A percentile compares a stretch with the other conserved stretches of the same genome.
These are phyloP conservation scores for Exophiala sp. DNA, from an alignment of 2,329 filamentous ascomycete species.

Conservation along the genomic window DNA sequence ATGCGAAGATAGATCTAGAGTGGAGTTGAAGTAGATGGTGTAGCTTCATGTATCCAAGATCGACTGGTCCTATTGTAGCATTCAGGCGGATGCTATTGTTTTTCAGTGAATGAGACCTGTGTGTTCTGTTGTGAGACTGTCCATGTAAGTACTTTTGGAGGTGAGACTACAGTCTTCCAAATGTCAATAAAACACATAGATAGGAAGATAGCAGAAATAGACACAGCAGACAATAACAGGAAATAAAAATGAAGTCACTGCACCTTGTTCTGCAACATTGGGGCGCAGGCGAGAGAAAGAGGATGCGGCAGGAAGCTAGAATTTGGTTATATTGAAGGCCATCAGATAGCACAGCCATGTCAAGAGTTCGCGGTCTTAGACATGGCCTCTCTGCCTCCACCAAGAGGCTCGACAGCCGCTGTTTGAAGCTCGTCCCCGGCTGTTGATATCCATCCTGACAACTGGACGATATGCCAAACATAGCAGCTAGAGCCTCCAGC, in stretches of 20 bases:
- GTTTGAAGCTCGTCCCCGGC: constrained; percentile 13
- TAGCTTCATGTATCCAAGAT: not conserved
- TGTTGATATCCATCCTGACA: constrained; percentile 4
- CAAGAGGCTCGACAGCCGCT: not conserved
- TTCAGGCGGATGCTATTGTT: not conserved
- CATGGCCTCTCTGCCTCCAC: not conserved
- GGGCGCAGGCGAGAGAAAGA: not conserved
- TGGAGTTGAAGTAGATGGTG: no score
- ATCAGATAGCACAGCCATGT: not conserved
- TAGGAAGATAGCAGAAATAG: not conserved
- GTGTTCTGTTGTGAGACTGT: no score
- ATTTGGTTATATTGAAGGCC: not conserved
- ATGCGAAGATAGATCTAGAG: not conserved
- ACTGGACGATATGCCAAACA: constrained; percentile 5
- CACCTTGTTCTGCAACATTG: not conserved
- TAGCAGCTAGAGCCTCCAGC: not conserved
- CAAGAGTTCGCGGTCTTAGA: constrained; percentile 1
- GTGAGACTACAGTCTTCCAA: no score
- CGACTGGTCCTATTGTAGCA: not conserved
- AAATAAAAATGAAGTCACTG: not conserved
- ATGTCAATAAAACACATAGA: no score
- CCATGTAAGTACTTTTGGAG: no score
- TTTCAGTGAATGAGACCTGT: not conserved
- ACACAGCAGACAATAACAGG: not conserved
- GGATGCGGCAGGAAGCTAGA: not conserved